phyloP scores from a whole-genome alignment of 495 filamentous ascomycete genomes.

The Platismatia glauca region DNA sequence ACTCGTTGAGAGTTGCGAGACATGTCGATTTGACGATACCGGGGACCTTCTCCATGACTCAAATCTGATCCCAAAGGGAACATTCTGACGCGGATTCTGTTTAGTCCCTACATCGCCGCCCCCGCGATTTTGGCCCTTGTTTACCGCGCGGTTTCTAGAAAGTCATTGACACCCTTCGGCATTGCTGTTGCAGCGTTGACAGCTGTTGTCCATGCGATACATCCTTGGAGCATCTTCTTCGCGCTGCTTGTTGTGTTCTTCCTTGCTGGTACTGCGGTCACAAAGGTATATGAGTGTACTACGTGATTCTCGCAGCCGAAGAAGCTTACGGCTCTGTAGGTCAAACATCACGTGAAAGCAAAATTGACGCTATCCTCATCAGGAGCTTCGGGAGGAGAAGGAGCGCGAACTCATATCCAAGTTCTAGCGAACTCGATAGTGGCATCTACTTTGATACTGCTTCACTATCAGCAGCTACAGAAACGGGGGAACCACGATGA shows the following conservation, averaged over 20 bases:
- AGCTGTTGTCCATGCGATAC: constrained; percentile 69
- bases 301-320: constrained; percentile 8
- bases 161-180: constrained; percentile 68
- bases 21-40: neutral
- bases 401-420: constrained; percentile 74
- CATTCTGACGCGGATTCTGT: neutral
- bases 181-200: constrained; percentile 61
- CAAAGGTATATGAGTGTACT: constrained; percentile 48
- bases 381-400: constrained; percentile 66
- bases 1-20: neutral
- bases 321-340: constrained; percentile 34
- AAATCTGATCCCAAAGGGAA: neutral
- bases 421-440: constrained; percentile 82
- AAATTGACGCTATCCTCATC: constrained; percentile 66
- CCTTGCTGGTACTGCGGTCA: constrained; percentile 70
- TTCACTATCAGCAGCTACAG: constrained; percentile 59
- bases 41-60: neutral
- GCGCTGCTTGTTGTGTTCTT: constrained; percentile 78
- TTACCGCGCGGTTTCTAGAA: constrained; percentile 60
- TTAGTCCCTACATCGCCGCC: constrained; percentile 50
- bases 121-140: constrained; percentile 55
- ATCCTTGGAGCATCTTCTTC: constrained; percentile 89
- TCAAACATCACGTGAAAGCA: constrained; percentile 82
- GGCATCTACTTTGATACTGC: constrained; percentile 61
- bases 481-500: constrained; percentile 30